phyloP scores from a whole-genome alignment of 176 grass and related monocot species.

The Musa schizocarpa region DNA sequence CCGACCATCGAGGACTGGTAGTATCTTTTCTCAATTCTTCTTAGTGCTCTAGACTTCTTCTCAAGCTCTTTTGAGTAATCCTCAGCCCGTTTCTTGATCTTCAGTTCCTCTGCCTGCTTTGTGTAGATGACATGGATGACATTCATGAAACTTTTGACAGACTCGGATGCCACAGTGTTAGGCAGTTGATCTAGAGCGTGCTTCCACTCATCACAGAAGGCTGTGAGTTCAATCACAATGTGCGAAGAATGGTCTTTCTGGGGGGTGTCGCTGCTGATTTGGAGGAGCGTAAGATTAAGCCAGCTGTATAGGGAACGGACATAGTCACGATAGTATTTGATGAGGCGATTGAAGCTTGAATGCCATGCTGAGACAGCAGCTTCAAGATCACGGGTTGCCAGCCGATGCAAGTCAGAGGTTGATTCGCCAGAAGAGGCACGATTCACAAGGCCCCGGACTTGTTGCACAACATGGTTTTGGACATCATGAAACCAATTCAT shows the following conservation, averaged over 20 bases:
- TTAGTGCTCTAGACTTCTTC: slow-evolving; percentile 71
- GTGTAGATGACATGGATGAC: slow-evolving; percentile 87
- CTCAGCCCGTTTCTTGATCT: slow-evolving; percentile 76
- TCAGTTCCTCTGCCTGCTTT: slow-evolving; percentile 90
- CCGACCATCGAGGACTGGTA: slow-evolving; percentile 95
- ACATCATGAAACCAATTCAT: slow-evolving; percentile 89
- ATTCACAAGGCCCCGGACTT: slow-evolving; percentile 87
- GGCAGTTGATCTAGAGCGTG: slow-evolving; percentile 90
- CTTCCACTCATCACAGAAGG: slow-evolving; percentile 97
- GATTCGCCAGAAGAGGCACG: slow-evolving; percentile 45
- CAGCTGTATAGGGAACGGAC: slow-evolving; percentile 73
- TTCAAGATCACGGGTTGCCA: slow-evolving; percentile 86
- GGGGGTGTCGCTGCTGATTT: slow-evolving; percentile 47
- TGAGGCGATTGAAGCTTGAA: slow-evolving; percentile 76
- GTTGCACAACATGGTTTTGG: slow-evolving; percentile 84
- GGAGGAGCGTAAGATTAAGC: slow-evolving; percentile 80
- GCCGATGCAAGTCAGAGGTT: slow-evolving; percentile 83
- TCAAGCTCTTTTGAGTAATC: slow-evolving; percentile 74
- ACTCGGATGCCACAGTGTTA: slow-evolving; percentile 81
- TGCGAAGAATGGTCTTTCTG: slow-evolving; percentile 51
- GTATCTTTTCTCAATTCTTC: slow-evolving; percentile 88
- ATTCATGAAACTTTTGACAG: slow-evolving; percentile 88
- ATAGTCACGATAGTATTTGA: slow-evolving; percentile 83
- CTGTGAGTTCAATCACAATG: slow-evolving; percentile 63
- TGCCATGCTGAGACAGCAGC: slow-evolving; percentile 82